A percentile compares a stretch with the other conserved stretches of the same genome.
phyloP scores from a whole-genome alignment of 768 basidiomycete genomes.

The Cystofilobasidium bisporidii region DNA sequence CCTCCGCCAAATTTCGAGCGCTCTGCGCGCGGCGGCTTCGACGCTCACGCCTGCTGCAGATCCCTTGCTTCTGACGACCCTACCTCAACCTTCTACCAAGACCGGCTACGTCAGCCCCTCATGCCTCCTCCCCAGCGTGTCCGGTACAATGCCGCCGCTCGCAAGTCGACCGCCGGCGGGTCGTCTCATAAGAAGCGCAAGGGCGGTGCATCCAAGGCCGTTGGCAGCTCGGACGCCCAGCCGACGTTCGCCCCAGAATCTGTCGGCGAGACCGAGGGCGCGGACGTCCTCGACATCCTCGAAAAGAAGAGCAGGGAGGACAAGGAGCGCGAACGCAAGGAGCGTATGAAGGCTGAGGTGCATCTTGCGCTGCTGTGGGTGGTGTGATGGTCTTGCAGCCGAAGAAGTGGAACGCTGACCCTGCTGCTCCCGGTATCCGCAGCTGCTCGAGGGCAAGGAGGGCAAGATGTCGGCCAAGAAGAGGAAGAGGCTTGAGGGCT shows the following conservation, averaged over 20 bases:
- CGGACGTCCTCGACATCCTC: constrained; percentile 52
- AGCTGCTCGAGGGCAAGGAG: constrained; percentile 36
- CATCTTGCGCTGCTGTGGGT: constrained; percentile 17
- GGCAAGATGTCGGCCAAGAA: constrained; percentile 74
- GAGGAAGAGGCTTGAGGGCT: constrained; percentile 80
- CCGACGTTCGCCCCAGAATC: constrained; percentile 26
- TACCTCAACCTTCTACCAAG: too few species aligned
- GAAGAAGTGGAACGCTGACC: neutral
- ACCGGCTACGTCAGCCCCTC: too few species aligned
- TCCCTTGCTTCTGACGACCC: too few species aligned
- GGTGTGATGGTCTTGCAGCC: neutral
- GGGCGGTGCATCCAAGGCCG: constrained; percentile 33
- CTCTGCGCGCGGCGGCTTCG: too few species aligned
- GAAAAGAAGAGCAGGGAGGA: constrained; percentile 53
- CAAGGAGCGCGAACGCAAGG: constrained; percentile 53
- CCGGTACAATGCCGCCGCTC: constrained; percentile 56
- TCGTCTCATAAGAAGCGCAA: constrained; percentile 58
- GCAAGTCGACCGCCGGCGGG: constrained; percentile 52
- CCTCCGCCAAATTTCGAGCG: too few species aligned
- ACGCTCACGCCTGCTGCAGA: too few species aligned
- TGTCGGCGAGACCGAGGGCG: constrained; percentile 39
- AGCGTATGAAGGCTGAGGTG: constrained; percentile 57
- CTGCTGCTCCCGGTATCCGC: neutral
- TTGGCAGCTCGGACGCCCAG: constrained; percentile 19
- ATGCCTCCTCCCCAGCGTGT: constrained; percentile 27